Percentiles rank a stretch among this genome's conserved stretches.
phyloP scores from a whole-genome alignment of 176 grass and related monocot species.

The Oryza longistaminata region DNA sequence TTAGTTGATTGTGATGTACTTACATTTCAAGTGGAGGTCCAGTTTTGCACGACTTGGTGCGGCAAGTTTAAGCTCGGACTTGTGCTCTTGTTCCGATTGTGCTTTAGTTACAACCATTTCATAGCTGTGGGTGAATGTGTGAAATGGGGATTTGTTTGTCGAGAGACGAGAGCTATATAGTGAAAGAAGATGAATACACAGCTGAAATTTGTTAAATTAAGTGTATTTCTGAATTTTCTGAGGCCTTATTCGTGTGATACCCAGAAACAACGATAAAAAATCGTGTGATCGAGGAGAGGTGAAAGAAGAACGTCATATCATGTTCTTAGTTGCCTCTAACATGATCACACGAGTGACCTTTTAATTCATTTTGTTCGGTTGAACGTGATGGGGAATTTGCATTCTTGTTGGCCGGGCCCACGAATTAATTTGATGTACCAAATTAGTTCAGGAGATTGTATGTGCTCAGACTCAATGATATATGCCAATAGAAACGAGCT shows the following conservation, averaged over 20 bases:
- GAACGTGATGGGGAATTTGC: background rate
- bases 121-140: background rate
- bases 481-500: constrained; percentile 8
- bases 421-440: background rate
- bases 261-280: background rate
- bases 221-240: background rate
- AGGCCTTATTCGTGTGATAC: background rate
- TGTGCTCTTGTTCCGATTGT: background rate
- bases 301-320: background rate
- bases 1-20: background rate
- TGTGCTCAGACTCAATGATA: background rate
- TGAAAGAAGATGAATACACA: background rate
- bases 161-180: background rate
- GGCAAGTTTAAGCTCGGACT: background rate
- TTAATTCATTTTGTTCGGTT: constrained; percentile 12
- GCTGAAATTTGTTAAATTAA: background rate
- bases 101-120: background rate
- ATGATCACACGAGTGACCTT: background rate
- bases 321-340: background rate
- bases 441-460: constrained; percentile 1
- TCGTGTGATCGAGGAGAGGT: background rate
- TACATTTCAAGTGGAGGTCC: constrained; percentile 4
- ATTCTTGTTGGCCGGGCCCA: constrained; percentile 4
- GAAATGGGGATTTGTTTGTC: constrained; percentile 12
- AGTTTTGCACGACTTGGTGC: constrained; percentile 6